Base-by-base conservation (phyloP, 306 rosid genomes). In the Abrus pulchellus region DNA sequence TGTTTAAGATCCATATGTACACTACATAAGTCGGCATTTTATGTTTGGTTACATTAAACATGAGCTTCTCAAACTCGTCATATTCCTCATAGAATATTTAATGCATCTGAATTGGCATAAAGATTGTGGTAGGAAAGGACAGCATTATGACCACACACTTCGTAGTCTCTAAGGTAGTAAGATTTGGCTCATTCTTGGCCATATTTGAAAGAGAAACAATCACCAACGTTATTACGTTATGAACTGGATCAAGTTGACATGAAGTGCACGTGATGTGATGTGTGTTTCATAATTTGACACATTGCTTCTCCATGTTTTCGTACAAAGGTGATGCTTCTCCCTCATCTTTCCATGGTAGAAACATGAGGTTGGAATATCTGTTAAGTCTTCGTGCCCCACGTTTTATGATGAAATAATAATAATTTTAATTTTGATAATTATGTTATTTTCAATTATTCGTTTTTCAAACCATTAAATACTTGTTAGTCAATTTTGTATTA, bases 101-200 rank as follows among this genome's bases (percentile, higher is more conserved):
- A 53, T 50, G 3, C 44, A 50, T 34, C 62, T n/a, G 34, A 52
- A 70, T 50, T 33, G 75, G 75, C 48, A 70, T 64, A 40, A 64
- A 36, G 49, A 49, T 41, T 64, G 70, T 36, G 70, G 70, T 38
- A 4, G 36, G 13, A 60, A 60, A 30, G 66, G 10, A 10, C 66
- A 60, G 3, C 41, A 64, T 30, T 5, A 30, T 0, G 47, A 3
- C 14, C 55, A 47, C 73, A 67, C 52, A 10, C 5, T 66, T 65
- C 2, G 10, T 12, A 2, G 70, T 27, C 7, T 62, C 9, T 67
- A 27, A 41, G 36, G 54, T 20, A 20, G 20, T 20, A 20, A 20
- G 20, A 20, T 45, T 68, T 45, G 40, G 55, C 3, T 68, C 74
- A 28, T 28, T 44, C 45, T 68, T 2, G 9, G 14, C 74, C 74